Conservation (phyloP, 106 monocot genomes). For the Ottelia alismoides region DNA sequence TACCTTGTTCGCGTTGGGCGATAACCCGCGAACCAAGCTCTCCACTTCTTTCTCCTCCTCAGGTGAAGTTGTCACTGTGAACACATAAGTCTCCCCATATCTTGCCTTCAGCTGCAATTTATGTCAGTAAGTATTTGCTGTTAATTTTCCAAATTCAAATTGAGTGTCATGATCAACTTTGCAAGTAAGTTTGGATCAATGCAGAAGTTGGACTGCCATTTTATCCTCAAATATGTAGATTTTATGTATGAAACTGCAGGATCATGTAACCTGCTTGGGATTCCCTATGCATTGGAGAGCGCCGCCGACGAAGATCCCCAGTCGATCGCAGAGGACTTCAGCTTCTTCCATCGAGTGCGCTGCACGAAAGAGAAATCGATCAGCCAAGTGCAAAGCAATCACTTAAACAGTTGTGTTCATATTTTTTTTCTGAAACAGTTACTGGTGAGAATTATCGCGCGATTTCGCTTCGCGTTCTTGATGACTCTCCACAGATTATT, state of each 20-base stretch:
- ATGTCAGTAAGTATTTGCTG: no score
- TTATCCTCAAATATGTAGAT: no score
- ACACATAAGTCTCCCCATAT: conserved; percentile 21
- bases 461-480: conserved; percentile 35
- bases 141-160: no score
- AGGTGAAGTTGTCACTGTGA: conserved; percentile 17
- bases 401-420: no score
- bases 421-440: conserved; percentile 8
- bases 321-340: conserved; percentile 65
- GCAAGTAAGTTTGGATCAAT: no score
- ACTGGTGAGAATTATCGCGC: conserved; percentile 68
- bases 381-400: no score
- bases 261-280: conserved; percentile 68
- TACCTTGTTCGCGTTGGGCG: conserved; percentile 31
- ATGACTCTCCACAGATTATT: conserved; percentile 66
- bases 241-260: no score
- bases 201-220: no score
- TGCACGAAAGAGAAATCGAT: no score
- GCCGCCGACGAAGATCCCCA: conserved; percentile 69
- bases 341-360: conserved; percentile 97
- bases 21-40: conserved; percentile 4
- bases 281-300: conserved; percentile 77
- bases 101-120: conserved; percentile 19
- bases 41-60: conserved; percentile 9
- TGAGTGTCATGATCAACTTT: no score